Evolutionary conservation across 2,329 filamentous ascomycete species (phyloP).

Genomic region (Paecilomyces variotii): DNA sequence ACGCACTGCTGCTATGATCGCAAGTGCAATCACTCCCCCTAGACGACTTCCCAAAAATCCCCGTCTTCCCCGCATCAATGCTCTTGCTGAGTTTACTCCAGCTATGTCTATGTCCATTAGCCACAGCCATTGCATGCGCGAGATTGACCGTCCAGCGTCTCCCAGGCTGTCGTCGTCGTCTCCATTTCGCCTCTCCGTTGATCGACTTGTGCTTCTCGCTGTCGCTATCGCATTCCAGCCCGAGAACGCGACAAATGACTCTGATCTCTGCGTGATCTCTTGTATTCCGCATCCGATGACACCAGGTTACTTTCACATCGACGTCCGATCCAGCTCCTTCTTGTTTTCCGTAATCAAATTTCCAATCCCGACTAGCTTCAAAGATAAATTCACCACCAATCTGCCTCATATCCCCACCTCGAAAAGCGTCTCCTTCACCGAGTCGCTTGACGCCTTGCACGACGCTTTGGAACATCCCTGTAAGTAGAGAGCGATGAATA

Average conservation of each 20-base stretch:
- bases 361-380: constrained; percentile 32
- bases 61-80: not conserved
- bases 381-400: constrained; percentile 76
- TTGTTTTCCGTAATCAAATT: constrained; percentile 7
- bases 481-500: constrained; percentile 45
- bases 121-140: not conserved
- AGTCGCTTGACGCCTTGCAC: constrained; percentile 54
- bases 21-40: not conserved
- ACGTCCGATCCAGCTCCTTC: constrained; percentile 19
- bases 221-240: not conserved
- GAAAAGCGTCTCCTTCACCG: constrained; percentile 50
- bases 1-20: not conserved
- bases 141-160: not conserved
- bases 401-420: constrained; percentile 59
- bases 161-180: not conserved
- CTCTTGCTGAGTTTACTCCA: not conserved
- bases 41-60: not conserved
- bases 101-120: not conserved
- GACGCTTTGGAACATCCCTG: constrained; percentile 42
- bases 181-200: not conserved
- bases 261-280: constrained; percentile 67
- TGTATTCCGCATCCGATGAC: constrained; percentile 72
- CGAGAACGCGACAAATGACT: constrained; percentile 3
- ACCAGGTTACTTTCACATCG: constrained; percentile 64
- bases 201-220: not conserved